Evolutionary conservation across 2,329 filamentous ascomycete genomes (phyloP).

Genomic region (Spiromastix sp.): DNA sequence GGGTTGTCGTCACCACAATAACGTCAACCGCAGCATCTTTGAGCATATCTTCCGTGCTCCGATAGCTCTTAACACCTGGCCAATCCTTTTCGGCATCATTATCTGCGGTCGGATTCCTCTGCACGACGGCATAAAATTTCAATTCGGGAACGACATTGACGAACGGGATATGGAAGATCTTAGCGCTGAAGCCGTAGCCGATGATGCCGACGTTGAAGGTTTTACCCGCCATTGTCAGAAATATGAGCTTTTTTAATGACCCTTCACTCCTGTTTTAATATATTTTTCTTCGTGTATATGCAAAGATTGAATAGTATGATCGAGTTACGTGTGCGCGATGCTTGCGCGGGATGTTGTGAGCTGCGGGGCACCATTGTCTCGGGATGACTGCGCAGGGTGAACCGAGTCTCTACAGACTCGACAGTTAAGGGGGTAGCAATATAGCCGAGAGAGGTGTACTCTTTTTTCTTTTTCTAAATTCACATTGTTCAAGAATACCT

Average conservation of each 20-base stretch:
- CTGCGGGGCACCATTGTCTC: too few relatives aligned
- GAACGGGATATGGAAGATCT: conserved; percentile 77
- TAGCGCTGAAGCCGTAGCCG: conserved; percentile 57
- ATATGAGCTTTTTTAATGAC: neutral
- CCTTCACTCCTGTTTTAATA: neutral
- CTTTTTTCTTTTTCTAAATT: conserved; percentile 2
- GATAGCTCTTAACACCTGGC: conserved; percentile 55
- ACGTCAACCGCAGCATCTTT: conserved; percentile 57
- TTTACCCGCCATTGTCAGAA: conserved; percentile 32
- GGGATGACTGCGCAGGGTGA: too few relatives aligned
- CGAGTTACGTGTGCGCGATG: too few relatives aligned
- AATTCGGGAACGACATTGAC: conserved; percentile 54
- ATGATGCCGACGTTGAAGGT: conserved; percentile 48
- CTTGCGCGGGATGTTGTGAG: too few relatives aligned
- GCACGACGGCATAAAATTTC: conserved; percentile 63
- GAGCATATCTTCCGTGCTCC: conserved; percentile 51
- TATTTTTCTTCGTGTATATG: too few relatives aligned
- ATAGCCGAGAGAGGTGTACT: too few relatives aligned
- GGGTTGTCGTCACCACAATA: conserved; percentile 61
- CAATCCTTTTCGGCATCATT: conserved; percentile 61
- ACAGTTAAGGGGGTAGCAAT: too few relatives aligned
- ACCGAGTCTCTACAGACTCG: too few relatives aligned
- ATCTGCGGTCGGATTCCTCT: conserved; percentile 54
- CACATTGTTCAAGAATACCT: conserved; percentile 3
- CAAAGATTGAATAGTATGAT: too few relatives aligned